Base-by-base conservation (phyloP, 129 eudicot genomes). In the Tanacetum coccineum region DNA sequence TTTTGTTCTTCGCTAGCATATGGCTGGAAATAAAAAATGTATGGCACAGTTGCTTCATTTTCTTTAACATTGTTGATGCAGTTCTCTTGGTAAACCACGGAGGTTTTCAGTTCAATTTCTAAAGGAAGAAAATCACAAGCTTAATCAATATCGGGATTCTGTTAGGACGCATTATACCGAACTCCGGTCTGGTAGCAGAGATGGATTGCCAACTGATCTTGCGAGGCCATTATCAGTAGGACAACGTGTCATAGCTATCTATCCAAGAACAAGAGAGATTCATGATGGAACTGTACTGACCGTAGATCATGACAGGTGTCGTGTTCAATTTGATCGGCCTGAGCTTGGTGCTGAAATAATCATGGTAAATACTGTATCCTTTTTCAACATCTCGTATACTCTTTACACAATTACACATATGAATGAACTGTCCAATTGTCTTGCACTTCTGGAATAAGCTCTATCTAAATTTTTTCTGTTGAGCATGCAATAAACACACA, bases 1-100 rank as follows among this genome's bases (percentile, higher is more conserved):
- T 47, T 47, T 61, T 46, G 22, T 58, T 49, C 52, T 66, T 56
- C 17, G 69, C 47, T 8, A 20, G 52, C 71, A 21, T 47, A 63
- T 47, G 20, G 49, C 3, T 64, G 62, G 40, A 13, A 39, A 47
- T 55, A 21, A 9, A 44, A 36, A 10, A 30, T 47, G 12, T 17
- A 13, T 42, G 18, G 25, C 57, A 57, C 9, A 22, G 64, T 22
- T 64, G 60, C 76, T 36, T 70, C 13, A 52, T 51, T 59, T 15
- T 59, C 17, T 32, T 9, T 42, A 67, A 58, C 67, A 54, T 66
- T 71, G 39, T 77, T 56, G 56, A 49, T 80, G 82, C 95, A 93
- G 98, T 75, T 93, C 98, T 67, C 89, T 93, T 71, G 98, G 98
- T 64, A 89, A 86, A 77, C 98, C 96, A 40, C 87, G 98, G 70